Percentiles rank a stretch among this genome's conserved stretches.
Evolutionary conservation across 2,329 filamentous ascomycete genomes (phyloP).

Genomic region (Diaporthe longicolla): DNA sequence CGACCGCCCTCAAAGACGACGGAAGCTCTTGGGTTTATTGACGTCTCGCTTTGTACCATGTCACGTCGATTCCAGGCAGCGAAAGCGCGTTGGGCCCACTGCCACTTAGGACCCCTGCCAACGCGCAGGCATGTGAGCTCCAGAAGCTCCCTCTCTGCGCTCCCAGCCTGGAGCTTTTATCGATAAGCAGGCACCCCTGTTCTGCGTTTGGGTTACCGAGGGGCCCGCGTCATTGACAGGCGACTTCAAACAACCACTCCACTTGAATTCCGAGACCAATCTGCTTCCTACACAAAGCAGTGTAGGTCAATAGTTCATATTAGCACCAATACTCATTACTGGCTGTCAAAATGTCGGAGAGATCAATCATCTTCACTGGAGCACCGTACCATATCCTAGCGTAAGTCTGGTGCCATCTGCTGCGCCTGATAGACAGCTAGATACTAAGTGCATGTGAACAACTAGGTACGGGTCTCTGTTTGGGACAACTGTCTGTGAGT

Average conservation of each 20-base stretch:
- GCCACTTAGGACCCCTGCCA: slow-evolving; percentile 27
- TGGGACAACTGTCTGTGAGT: slow-evolving; percentile 89
- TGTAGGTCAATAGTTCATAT: background rate
- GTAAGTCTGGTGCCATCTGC: slow-evolving; percentile 58
- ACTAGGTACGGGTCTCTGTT: slow-evolving; percentile 87
- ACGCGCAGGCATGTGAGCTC: slow-evolving; percentile 41
- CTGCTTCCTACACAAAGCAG: background rate
- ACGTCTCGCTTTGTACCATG: slow-evolving; percentile 10
- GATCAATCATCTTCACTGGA: slow-evolving; percentile 70
- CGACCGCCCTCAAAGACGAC: slow-evolving; percentile 8
- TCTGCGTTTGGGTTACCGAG: background rate
- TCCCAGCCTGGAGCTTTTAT: slow-evolving; percentile 29
- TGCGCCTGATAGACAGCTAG: background rate
- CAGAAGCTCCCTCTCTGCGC: slow-evolving; percentile 4
- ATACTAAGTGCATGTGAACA: background rate
- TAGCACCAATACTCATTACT: background rate
- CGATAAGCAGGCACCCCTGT: slow-evolving; percentile 35
- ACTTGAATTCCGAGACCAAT: background rate
- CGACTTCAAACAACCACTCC: slow-evolving; percentile 3
- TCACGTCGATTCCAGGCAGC: slow-evolving; percentile 40
- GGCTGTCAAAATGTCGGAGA: slow-evolving; percentile 57
- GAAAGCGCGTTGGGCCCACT: slow-evolving; percentile 37
- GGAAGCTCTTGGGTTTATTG: slow-evolving; percentile 4
- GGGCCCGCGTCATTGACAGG: slow-evolving; percentile 25
- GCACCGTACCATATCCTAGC: slow-evolving; percentile 84